Evolutionary conservation across 2,329 filamentous ascomycete genomes (phyloP), one percentile per base, ranked within the genome.

Genomic region (Leptographium lundbergii): DNA sequence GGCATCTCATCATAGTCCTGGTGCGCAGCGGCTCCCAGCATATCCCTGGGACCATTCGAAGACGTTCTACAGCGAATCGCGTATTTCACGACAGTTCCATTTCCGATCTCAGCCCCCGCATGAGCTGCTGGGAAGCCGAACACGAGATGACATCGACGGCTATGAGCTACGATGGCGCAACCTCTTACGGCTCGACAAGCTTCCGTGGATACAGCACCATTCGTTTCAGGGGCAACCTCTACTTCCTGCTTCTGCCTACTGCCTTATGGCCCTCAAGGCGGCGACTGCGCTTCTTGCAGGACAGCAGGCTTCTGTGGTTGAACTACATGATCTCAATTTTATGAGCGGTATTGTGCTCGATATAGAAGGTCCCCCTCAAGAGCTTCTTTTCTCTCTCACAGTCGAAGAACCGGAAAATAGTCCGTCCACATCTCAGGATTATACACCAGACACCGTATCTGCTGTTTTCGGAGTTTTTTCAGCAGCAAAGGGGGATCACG

Each of bases 211-310:
- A 22, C 63, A 66, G 42, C 68, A 65, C 45, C 67, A 68, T 54
- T 13, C 61, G 9, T 75, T 78, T 39, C 74, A 76, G 60, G 72
- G 71, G 1, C 72, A 76, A 57, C 69, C 72, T 4, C 65, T 79
- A 19, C 66, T 79, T 10, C 77, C 77, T 2, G 75, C 72, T 3
- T 76, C 77, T 2, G 76, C 72, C 0, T 79, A 78, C 63, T 71
- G 74, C 42, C 61, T 73, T 53, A 77, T 78, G 73, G 75, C 74
- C 1, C 62, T 77, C 9, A 76, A 78, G 54, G 76, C 76, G 3
- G 71, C 73, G 1, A 67, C 63, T 3, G 64, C 61, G 1, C 62
- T 70, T 1, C 48, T 71, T 6, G 63, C 61, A 0, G 66, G 65
- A 1, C 66, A 66, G 0, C 17, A 54, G 0, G 69, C 68, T 0